Conservation (phyloP, 2,329 filamentous ascomycete species). For the Colletotrichum sp. region DNA sequence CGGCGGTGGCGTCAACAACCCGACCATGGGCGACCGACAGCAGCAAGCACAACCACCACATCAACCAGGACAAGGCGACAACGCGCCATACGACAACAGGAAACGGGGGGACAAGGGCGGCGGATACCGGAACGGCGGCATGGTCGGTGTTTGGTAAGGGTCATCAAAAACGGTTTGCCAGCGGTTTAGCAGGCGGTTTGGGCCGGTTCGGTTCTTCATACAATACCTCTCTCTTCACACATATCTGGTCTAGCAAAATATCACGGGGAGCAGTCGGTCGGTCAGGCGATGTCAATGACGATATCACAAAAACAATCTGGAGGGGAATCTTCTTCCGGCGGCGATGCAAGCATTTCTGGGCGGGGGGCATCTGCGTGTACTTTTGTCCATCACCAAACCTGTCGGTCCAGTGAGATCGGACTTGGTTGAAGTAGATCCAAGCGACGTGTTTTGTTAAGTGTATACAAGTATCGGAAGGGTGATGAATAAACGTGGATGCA, state of each 20-base stretch:
- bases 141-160: conserved; percentile 19
- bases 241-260: neutral
- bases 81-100: neutral
- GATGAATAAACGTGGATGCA: neutral
- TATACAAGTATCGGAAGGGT: neutral
- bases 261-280: neutral
- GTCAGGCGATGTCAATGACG: neutral
- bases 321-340: neutral
- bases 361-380: neutral
- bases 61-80: neutral
- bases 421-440: neutral
- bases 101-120: conserved; percentile 4
- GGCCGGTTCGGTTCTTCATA: neutral
- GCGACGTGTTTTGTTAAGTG: neutral
- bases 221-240: neutral
- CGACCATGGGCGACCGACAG: neutral
- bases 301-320: neutral
- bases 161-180: neutral
- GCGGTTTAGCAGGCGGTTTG: neutral
- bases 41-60: conserved; percentile 11
- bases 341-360: neutral
- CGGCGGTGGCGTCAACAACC: neutral
- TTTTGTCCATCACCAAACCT: neutral
- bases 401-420: neutral
- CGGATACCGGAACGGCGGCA: conserved; percentile 12